phyloP scores from a whole-genome alignment of 345 rosid genomes.

The Sapria himalayana region DNA sequence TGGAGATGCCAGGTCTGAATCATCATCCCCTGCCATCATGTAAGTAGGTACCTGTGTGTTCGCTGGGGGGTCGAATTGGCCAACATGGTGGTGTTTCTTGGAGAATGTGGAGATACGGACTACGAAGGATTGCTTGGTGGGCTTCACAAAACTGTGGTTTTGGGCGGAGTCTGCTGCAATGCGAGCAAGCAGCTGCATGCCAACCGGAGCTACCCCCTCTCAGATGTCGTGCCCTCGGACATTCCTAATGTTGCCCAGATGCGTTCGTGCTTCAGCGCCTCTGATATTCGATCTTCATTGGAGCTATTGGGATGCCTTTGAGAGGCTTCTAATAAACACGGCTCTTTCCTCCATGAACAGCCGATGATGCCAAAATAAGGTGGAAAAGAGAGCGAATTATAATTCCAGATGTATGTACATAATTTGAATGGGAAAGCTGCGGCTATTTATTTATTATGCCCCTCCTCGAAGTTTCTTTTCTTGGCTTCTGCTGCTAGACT shows the following conservation, averaged over 20 bases:
- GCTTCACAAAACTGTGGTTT: conserved; percentile 47
- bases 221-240: conserved; percentile 58
- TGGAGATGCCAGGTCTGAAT: no score
- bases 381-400: no score
- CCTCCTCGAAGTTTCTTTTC: no score
- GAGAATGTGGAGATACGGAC: conserved; percentile 88
- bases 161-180: conserved; percentile 46
- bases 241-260: conserved; percentile 41
- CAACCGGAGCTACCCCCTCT: conserved; percentile 61
- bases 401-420: no score
- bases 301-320: conserved; percentile 27
- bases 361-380: no score
- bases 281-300: conserved; percentile 36
- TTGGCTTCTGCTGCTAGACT: no score
- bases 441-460: no score
- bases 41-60: conserved; percentile 63
- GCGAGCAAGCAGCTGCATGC: conserved; percentile 31
- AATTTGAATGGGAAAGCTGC: no score
- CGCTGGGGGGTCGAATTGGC: conserved; percentile 85
- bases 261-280: conserved; percentile 17
- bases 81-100: conserved; percentile 70
- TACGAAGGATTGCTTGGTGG: conserved; percentile 91
- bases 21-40: no score
- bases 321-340: no score
- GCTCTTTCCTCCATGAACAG: no score